Percentiles rank a stretch among this genome's conserved stretches.
phyloP scores from a whole-genome alignment of 1,284 basidiomycete genomes.

The Grifola frondosa region DNA sequence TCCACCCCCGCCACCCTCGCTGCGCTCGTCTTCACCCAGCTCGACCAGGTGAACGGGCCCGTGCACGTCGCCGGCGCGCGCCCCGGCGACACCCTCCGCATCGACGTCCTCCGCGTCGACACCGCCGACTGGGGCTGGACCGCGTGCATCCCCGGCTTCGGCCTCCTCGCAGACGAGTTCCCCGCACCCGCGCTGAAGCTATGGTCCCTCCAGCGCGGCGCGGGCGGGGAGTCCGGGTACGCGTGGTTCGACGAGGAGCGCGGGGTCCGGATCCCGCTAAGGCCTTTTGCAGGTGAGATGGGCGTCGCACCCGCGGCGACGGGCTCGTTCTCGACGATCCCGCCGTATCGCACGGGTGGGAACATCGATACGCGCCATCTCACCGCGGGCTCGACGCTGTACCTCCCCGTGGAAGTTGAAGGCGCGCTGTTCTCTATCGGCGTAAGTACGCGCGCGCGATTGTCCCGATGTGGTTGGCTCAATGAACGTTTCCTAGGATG shows the following conservation, averaged over 20 bases:
- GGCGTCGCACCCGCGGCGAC: constrained; percentile 55
- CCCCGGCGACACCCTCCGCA: constrained; percentile 57
- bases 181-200: constrained; percentile 50
- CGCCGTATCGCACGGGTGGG: constrained; percentile 60
- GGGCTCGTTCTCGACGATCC: constrained; percentile 59
- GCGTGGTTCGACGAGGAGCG: constrained; percentile 50
- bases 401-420: constrained; percentile 57
- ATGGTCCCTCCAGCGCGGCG: constrained; percentile 42
- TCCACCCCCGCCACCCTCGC: constrained; percentile 39
- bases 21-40: constrained; percentile 43
- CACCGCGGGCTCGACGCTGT: constrained; percentile 50
- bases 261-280: constrained; percentile 46
- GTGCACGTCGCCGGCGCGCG: constrained; percentile 48
- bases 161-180: constrained; percentile 56
- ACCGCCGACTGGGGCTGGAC: constrained; percentile 65
- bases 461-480: neutral
- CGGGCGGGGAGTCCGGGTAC: constrained; percentile 35
- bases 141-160: constrained; percentile 56
- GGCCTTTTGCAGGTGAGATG: constrained; percentile 64
- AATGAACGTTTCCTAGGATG: constrained; percentile 44
- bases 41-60: constrained; percentile 61
- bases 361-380: constrained; percentile 62
- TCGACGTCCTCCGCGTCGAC: constrained; percentile 52
- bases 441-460: constrained; percentile 33
- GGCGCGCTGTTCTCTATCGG: constrained; percentile 62